Base-by-base conservation (phyloP, 1,284 basidiomycete species). In the Neolentinus lepideus region DNA sequence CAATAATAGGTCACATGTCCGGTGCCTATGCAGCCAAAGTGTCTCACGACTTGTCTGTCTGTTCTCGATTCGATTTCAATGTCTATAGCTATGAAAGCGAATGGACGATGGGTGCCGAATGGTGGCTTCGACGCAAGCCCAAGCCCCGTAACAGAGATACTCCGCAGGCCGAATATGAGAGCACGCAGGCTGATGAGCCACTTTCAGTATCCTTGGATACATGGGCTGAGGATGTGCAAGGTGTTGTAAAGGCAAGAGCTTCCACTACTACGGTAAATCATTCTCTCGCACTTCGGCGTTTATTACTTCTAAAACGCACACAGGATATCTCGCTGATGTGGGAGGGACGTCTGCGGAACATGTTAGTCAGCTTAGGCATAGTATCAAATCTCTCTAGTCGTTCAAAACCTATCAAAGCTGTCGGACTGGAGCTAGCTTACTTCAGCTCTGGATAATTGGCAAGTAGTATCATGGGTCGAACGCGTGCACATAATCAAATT, bases 31-130 rank as follows among this genome's bases (percentile, higher is more conserved):
- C 94, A 0, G 93, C 95, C 0, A 85, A 88, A 52, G 86, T 94
- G 25, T 90, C 91, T 1, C 80, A 81, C 2, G 92, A 96, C 67
- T 81, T 98, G n/a, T 85, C 92, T 0, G 71, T 98, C 4, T 90
- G 90, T 54, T 92, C 93, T 2, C 81, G 96, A 16, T 98, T 96
- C 67, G 94, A 98, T 66, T 94, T 98, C 71, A 99, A 99, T 65
- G 84, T 96, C 25, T 98, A 97, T 67, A 94, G 91, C 66, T 98
- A 96, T 70, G 94, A 97, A 63, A 94, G 91, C 66, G 95, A 98
- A 68, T 90, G 94, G 84, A 89, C 92, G 3, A 79, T 98, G 70
- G 96, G 92, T n/a, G 88, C 89, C 2, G 93, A 95, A 69, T 94
- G 91, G 90, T 94, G 92, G 91, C 79, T 93, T 63, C 80, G 90